Evolutionary conservation across 2,329 filamentous ascomycete species (phyloP).

Genomic region (Trichoderma citrinoviride): DNA sequence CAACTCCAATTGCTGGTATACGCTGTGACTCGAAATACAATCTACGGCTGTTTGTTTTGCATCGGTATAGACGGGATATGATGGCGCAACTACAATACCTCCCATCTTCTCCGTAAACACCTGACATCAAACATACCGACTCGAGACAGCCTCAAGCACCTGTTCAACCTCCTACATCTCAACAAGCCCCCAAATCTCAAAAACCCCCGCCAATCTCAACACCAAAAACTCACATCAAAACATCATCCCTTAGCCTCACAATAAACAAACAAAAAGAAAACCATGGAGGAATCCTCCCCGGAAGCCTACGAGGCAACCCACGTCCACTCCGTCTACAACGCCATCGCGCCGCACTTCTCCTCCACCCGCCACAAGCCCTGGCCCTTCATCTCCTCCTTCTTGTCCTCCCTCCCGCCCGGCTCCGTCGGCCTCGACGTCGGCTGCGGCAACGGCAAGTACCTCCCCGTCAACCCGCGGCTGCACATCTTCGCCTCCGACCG

Average conservation of each 20-base stretch:
- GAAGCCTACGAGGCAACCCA: constrained; percentile 76
- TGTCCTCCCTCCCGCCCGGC: constrained; percentile 63
- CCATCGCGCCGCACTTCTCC: constrained; percentile 81
- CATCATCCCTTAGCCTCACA: neutral
- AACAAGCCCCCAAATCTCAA: no score
- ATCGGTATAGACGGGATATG: no score
- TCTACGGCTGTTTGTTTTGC: no score
- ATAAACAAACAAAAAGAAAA: neutral
- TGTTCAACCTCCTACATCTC: no score
- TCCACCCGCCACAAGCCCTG: constrained; percentile 80
- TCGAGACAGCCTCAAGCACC: no score
- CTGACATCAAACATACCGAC: no score
- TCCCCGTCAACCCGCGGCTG: constrained; percentile 71
- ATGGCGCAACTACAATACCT: no score
- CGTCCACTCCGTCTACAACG: constrained; percentile 89
- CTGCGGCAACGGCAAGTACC: constrained; percentile 96
- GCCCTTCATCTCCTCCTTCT: constrained; percentile 83
- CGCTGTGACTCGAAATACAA: no score
- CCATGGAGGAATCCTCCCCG: constrained; percentile 31
- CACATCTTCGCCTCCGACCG: constrained; percentile 85
- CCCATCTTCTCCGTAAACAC: no score
- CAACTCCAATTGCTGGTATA: no score
- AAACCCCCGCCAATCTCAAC: no score
- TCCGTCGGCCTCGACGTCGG: constrained; percentile 86
- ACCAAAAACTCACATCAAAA: neutral